A percentile compares a stretch with the other conserved stretches of the same genome.
phyloP scores from a whole-genome alignment of 2,329 filamentous ascomycete genomes.

The Aspergillaceae sp. region DNA sequence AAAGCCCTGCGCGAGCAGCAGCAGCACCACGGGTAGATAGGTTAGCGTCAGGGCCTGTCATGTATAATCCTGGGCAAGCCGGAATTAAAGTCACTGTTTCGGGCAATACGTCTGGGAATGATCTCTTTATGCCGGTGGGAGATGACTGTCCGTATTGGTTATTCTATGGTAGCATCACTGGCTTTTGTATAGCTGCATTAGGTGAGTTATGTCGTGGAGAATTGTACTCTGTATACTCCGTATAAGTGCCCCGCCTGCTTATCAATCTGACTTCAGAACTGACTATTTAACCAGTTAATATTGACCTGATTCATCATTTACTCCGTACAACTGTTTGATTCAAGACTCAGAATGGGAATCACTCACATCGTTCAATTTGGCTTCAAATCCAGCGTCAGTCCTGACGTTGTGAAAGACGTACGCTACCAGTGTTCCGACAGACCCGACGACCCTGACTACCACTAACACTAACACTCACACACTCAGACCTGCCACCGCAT shows the following conservation, averaged over 20 bases:
- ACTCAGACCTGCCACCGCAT: slow-evolving; percentile 48
- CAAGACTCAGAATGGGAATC: slow-evolving; percentile 46
- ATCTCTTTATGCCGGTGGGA: background rate
- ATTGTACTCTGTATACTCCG: background rate
- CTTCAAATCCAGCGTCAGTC: slow-evolving; percentile 47
- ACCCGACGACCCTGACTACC: background rate
- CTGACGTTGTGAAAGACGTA: slow-evolving; percentile 50
- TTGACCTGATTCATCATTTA: background rate
- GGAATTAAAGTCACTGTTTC: background rate
- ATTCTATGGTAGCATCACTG: too few relatives aligned
- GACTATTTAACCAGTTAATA: background rate
- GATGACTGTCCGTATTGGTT: background rate
- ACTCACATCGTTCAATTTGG: slow-evolving; percentile 62
- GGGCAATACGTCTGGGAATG: background rate
- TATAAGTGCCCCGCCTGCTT: background rate
- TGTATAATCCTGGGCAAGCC: background rate
- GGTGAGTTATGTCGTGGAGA: too few relatives aligned
- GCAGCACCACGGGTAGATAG: too few relatives aligned
- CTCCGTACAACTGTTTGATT: background rate
- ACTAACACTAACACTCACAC: background rate
- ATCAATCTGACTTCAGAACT: background rate
- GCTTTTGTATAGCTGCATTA: too few relatives aligned
- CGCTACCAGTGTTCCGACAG: slow-evolving; percentile 12
- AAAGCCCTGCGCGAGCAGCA: too few relatives aligned
- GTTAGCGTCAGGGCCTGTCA: too few relatives aligned